phyloP scores from a whole-genome alignment of 805 yeast species.

The Tetrapisispora namnaoensis region DNA sequence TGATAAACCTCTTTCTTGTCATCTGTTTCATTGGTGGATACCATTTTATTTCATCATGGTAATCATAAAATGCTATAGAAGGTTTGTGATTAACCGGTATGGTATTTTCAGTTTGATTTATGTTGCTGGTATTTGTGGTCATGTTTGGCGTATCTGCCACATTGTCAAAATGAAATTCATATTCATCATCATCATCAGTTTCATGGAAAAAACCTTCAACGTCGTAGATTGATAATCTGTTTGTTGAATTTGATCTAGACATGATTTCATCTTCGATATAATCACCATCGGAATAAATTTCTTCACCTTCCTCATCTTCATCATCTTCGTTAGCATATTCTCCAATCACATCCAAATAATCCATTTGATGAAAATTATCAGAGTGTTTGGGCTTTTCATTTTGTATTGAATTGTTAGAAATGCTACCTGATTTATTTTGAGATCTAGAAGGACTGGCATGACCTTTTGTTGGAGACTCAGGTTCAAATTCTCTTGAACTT shows the following conservation, averaged over 20 bases:
- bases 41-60: slow-evolving; percentile 36
- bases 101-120: neutral
- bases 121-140: neutral
- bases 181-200: slow-evolving; percentile 17
- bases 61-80: neutral
- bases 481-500: neutral
- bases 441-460: neutral
- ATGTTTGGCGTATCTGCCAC: neutral
- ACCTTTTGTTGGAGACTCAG: neutral
- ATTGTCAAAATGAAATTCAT: slow-evolving; percentile 7
- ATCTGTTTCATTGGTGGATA: slow-evolving; percentile 33
- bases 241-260: slow-evolving; percentile 6
- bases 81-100: neutral
- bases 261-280: neutral
- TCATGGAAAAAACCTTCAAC: slow-evolving; percentile 25
- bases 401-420: neutral
- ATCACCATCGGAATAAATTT: neutral
- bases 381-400: slow-evolving; percentile 1
- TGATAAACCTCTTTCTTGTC: slow-evolving; percentile 34
- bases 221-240: slow-evolving; percentile 14
- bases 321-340: neutral
- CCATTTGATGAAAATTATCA: neutral
- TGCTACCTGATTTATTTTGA: neutral
- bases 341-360: neutral
- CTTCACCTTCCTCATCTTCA: slow-evolving; percentile 1